These are phyloP conservation scores for Rhododendron vialii DNA, from an alignment of 148 eudicot species.

Conservation along the genomic window DNA sequence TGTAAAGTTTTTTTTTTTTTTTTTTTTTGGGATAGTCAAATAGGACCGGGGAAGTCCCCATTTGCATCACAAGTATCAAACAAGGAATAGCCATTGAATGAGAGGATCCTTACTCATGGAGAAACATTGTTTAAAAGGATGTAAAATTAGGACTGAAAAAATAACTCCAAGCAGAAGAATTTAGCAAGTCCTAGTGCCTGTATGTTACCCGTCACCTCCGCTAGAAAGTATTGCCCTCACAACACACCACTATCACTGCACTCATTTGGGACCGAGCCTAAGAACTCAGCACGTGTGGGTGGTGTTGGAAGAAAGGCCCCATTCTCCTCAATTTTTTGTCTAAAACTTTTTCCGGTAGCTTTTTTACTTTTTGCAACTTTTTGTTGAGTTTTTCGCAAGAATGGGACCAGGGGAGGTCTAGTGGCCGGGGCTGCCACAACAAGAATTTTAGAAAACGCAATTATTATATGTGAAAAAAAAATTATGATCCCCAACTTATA, in stretches of 20 bases:
- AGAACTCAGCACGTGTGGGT: background rate
- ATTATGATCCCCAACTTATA: too few species aligned
- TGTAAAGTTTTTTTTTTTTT: background rate
- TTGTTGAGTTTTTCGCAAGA: too few species aligned
- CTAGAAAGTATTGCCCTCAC: background rate
- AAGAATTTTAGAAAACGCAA: too few species aligned
- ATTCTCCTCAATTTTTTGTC: too few species aligned
- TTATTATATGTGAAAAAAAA: too few species aligned
- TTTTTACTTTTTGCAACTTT: too few species aligned
- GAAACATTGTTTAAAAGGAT: background rate
- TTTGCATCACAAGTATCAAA: background rate
- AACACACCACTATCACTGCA: background rate
- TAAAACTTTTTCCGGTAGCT: too few species aligned
- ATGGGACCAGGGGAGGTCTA: too few species aligned
- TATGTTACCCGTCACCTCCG: background rate
- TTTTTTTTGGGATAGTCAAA: background rate
- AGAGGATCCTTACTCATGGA: background rate
- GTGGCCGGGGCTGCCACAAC: too few species aligned
- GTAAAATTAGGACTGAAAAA: background rate
- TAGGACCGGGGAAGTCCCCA: background rate
- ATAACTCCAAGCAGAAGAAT: background rate
- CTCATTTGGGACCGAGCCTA: background rate
- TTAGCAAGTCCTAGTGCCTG: background rate
- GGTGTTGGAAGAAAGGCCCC: too few species aligned
- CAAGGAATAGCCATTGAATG: too few species aligned